These are phyloP conservation scores for Gossypium rotundifolium DNA, from an alignment of 345 rosid species.

Conservation along the genomic window DNA sequence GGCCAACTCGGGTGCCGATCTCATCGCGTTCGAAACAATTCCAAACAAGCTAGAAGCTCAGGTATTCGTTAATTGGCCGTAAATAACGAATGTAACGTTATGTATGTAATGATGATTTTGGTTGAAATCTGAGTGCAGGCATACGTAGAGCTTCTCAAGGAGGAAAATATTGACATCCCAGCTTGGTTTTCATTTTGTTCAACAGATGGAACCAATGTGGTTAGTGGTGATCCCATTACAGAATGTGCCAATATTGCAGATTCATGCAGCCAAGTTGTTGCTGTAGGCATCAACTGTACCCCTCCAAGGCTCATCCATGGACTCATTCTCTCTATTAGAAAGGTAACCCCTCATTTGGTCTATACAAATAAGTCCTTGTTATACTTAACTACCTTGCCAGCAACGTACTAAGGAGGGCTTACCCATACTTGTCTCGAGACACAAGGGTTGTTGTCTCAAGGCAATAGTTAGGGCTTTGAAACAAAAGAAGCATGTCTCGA, in stretches of 20 bases:
- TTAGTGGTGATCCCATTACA: constrained; percentile 57
- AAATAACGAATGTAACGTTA: neutral
- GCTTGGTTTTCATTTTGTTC: constrained; percentile 87
- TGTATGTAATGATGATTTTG: neutral
- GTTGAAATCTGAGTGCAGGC: constrained; percentile 36
- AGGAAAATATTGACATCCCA: constrained; percentile 51
- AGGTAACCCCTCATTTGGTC: constrained; percentile 27
- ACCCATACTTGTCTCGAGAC: too few relatives aligned
- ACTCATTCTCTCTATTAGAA: constrained; percentile 41
- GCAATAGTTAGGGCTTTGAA: too few relatives aligned
- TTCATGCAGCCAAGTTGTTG: constrained; percentile 60
- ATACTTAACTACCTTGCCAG: too few relatives aligned
- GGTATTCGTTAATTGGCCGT: constrained; percentile 27
- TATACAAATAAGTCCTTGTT: neutral
- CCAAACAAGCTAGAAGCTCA: constrained; percentile 87
- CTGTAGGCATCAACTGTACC: constrained; percentile 82
- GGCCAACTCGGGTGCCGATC: constrained; percentile 58
- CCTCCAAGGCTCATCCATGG: constrained; percentile 69
- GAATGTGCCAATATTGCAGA: constrained; percentile 74
- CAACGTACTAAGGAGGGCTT: too few relatives aligned
- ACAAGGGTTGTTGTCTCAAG: too few relatives aligned
- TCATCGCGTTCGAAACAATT: constrained; percentile 84
- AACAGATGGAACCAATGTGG: constrained; percentile 66
- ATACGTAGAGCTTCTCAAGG: constrained; percentile 74
- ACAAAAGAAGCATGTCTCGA: too few relatives aligned